Conservation (phyloP, 2,329 filamentous ascomycete genomes). For the Aureobasidium sp. region DNA sequence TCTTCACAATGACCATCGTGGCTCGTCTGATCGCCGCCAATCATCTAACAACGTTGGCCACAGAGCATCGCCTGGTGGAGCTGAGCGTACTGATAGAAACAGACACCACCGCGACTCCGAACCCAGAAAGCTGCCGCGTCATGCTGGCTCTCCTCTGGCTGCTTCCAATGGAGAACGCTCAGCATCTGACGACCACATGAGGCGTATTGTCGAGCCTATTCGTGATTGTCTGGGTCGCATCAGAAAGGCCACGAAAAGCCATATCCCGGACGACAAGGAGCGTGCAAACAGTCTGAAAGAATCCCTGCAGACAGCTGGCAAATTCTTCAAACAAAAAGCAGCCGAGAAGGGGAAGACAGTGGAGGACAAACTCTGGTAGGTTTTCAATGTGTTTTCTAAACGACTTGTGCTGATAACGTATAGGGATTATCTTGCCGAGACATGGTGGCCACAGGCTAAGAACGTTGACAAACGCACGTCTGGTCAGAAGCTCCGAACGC, state of each 20-base stretch:
- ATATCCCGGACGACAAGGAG: conserved; percentile 53
- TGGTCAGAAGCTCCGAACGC: conserved; percentile 27
- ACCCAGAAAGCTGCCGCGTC: conserved; percentile 35
- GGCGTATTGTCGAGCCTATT: conserved; percentile 49
- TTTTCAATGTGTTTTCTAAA: not conserved
- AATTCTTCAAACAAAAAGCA: conserved; percentile 47
- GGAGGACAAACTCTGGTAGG: conserved; percentile 26
- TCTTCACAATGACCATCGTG: conserved; percentile 26
- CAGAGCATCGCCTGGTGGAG: conserved; percentile 30
- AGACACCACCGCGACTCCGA: conserved; percentile 47
- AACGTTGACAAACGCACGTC: conserved; percentile 22
- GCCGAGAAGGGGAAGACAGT: conserved; percentile 18
- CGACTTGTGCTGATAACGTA: conserved; percentile 8
- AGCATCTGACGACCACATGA: conserved; percentile 42
- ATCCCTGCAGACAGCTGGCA: conserved; percentile 54
- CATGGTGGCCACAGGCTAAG: conserved; percentile 30
- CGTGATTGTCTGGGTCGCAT: conserved; percentile 52
- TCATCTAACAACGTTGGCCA: conserved; percentile 21
- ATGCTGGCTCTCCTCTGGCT: conserved; percentile 26
- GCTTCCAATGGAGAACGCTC: conserved; percentile 29
- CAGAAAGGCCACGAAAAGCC: conserved; percentile 52
- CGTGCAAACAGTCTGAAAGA: conserved; percentile 54
- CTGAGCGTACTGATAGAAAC: conserved; percentile 43
- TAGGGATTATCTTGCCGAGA: conserved; percentile 24
- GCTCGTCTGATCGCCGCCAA: conserved; percentile 22